Base-by-base conservation (phyloP, 176 grass and related monocot species). In the Cocos nucifera region DNA sequence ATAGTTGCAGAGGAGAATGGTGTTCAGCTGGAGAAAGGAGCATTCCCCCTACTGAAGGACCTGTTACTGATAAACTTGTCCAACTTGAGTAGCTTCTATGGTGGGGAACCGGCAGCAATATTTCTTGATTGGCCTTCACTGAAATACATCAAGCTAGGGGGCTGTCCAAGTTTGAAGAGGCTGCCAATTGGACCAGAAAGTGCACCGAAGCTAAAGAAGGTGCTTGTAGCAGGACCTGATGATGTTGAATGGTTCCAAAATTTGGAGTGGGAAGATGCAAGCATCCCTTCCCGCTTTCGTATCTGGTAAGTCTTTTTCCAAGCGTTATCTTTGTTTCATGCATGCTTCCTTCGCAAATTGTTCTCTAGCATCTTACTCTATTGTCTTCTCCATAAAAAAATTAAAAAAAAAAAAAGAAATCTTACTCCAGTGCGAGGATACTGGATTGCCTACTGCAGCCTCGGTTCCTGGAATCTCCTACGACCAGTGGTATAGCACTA, bases 11-110 rank as follows among this genome's bases (percentile, higher is more conserved):
- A 52, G 21, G 29, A 64, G 59, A 24, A 70, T 49, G 50, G 49
- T 8, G 22, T 61, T 22, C 18, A 16, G 17, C 25, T 60, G 32
- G 29, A 70, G 58, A 22, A 69, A 35, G 57, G 17, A 49, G 66
- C 18, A 32, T 70, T 78, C 51, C 57, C 65, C 14, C 50, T 24
- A 15, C 57, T 78, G 6, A 78, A 28, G 19, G 22, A 50, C 17
- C 53, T 78, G 19, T 24, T 28, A 18, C 66, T 78, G 12, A 19
- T 23, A n/a, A 16, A 70, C 24, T 25, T 78, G 27, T 50, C 66
- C 19, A 56, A 28, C 5, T 52, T 78, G 57, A 70, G 19, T 9
- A n/a, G 35, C 22, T 71, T 78, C 68, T 78, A 63, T 18, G 19
- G 63, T 23, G 17, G 23, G 27, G 58, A 25, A 14, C 18, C 25